Conservation (phyloP, 306 rosid species). For the Prunus kanzakura region DNA sequence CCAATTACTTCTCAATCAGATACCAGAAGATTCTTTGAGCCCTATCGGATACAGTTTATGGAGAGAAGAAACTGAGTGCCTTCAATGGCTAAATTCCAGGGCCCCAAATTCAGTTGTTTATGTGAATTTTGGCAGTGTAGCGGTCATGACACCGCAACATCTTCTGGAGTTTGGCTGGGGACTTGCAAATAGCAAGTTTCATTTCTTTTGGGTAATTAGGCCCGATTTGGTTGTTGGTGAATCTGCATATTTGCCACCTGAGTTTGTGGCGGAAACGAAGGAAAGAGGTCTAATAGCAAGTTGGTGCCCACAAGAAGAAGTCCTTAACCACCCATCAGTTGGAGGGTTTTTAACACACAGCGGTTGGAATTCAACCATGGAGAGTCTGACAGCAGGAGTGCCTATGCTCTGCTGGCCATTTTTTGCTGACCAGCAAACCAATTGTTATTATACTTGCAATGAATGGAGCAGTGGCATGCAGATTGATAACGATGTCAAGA, state of each 20-base stretch:
- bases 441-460: background rate
- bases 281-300: background rate
- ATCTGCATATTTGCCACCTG: background rate
- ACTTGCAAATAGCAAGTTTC: constrained; percentile 2
- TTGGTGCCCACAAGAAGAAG: constrained; percentile 17
- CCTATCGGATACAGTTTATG: background rate
- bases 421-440: background rate
- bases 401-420: constrained; percentile 20
- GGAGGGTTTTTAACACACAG: constrained; percentile 17
- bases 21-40: background rate
- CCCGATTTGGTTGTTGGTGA: background rate
- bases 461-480: constrained; percentile 1
- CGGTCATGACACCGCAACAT: background rate
- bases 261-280: background rate
- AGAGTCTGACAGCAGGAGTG: constrained; percentile 8
- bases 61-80: constrained; percentile 11
- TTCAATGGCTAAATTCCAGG: background rate
- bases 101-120: constrained; percentile 1
- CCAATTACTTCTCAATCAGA: background rate
- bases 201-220: constrained; percentile 7
- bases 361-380: constrained; percentile 5
- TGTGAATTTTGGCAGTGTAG: constrained; percentile 1
- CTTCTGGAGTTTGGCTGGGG: constrained; percentile 16
- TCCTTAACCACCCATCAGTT: background rate
- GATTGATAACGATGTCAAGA: background rate